phyloP scores from a whole-genome alignment of 441 rosid species.

The Erodium texanum region DNA sequence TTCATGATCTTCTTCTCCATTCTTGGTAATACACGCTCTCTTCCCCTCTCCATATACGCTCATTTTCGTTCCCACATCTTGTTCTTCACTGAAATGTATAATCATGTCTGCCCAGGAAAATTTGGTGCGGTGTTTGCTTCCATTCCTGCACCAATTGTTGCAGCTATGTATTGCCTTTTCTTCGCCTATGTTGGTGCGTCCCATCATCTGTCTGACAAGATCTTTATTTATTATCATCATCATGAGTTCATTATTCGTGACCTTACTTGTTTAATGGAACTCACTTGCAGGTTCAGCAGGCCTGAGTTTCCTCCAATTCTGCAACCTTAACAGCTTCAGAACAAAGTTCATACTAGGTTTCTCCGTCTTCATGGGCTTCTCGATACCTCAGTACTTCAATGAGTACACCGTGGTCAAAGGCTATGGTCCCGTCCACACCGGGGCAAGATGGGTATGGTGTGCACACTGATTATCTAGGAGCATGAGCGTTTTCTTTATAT shows the following conservation, averaged over 20 bases:
- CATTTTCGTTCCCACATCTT: neutral
- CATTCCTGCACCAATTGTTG: slow-evolving; percentile 76
- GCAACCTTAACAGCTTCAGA: slow-evolving; percentile 90
- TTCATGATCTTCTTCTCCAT: slow-evolving; percentile 96
- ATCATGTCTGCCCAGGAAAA: slow-evolving; percentile 49
- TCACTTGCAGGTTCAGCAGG: slow-evolving; percentile 90
- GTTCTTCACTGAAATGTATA: slow-evolving; percentile 6
- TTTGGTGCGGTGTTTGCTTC: slow-evolving; percentile 97
- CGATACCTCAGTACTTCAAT: slow-evolving; percentile 86
- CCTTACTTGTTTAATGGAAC: neutral
- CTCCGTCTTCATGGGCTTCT: slow-evolving; percentile 81
- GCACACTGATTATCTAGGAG: neutral
- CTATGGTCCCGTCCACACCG: slow-evolving; percentile 77
- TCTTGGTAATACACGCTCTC: slow-evolving; percentile 45
- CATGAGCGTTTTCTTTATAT: neutral
- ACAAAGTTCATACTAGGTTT: slow-evolving; percentile 70
- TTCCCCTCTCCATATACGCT: neutral
- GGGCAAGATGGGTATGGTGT: slow-evolving; percentile 65
- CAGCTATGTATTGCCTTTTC: slow-evolving; percentile 84
- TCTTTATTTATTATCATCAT: no score
- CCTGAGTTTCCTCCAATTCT: slow-evolving; percentile 80
- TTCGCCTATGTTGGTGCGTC: slow-evolving; percentile 88
- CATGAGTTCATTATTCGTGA: no score
- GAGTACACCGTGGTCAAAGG: slow-evolving; percentile 80
- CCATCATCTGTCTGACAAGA: neutral